These are phyloP conservation scores for Sporisorium exsertum DNA, from an alignment of 1,284 basidiomycete species.

Conservation along the genomic window DNA sequence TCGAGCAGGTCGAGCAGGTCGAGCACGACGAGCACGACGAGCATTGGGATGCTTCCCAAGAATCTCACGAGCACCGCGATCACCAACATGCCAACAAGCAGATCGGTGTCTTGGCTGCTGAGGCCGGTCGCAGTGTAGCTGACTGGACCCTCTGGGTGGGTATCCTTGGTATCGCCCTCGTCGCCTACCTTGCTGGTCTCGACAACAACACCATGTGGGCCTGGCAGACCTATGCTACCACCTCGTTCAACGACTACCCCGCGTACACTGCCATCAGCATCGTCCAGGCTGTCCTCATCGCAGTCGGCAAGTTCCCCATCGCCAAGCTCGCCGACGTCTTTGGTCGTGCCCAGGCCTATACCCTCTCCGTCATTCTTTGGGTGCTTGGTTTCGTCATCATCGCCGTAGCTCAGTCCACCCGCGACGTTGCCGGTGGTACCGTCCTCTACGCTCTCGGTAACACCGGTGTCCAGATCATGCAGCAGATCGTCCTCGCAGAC, in stretches of 20 bases:
- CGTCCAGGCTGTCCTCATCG: slow-evolving; percentile 65
- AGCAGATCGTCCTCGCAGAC: slow-evolving; percentile 67
- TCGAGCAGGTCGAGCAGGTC: slow-evolving; percentile 23
- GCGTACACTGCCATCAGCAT: slow-evolving; percentile 53
- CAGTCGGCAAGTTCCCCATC: slow-evolving; percentile 66
- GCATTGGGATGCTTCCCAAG: slow-evolving; percentile 18
- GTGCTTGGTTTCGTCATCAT: slow-evolving; percentile 64
- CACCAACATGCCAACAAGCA: slow-evolving; percentile 39
- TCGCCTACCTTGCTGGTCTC: slow-evolving; percentile 57
- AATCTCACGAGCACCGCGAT: slow-evolving; percentile 3
- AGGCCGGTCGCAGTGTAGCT: slow-evolving; percentile 53
- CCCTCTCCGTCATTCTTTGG: slow-evolving; percentile 61
- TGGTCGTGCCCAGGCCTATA: slow-evolving; percentile 62
- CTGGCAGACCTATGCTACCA: slow-evolving; percentile 45
- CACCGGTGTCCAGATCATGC: slow-evolving; percentile 66
- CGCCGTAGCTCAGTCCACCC: slow-evolving; percentile 52
- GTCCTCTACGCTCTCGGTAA: slow-evolving; percentile 66
- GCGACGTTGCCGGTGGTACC: slow-evolving; percentile 53
- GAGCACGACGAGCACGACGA: too few relatives aligned
- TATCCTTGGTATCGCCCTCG: slow-evolving; percentile 57
- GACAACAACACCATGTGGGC: slow-evolving; percentile 64
- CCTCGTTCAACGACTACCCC: slow-evolving; percentile 29
- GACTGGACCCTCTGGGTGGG: slow-evolving; percentile 59
- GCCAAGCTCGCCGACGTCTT: slow-evolving; percentile 68
- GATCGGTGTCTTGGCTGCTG: slow-evolving; percentile 56